phyloP scores from a whole-genome alignment of 176 grass and related monocot species.

The Ensete ventricosum region DNA sequence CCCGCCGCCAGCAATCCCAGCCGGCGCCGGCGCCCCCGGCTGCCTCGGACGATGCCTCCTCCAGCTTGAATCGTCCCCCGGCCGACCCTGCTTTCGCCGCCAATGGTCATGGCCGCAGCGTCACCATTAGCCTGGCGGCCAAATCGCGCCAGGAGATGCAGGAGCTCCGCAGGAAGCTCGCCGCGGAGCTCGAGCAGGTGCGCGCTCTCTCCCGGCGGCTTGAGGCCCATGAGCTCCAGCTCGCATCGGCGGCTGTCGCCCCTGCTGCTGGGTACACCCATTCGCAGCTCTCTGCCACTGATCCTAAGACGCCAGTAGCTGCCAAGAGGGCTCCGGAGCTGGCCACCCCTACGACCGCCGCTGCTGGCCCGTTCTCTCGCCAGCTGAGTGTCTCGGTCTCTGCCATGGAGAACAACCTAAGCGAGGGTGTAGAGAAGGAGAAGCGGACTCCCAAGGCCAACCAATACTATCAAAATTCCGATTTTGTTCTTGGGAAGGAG shows the following conservation, averaged over 20 bases:
- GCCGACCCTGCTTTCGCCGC: not conserved
- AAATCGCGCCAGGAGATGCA: slow-evolving; percentile 40
- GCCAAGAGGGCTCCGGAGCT: slow-evolving; percentile 7
- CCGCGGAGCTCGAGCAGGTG: slow-evolving; percentile 62
- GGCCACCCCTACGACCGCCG: slow-evolving; percentile 7
- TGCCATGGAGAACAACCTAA: slow-evolving; percentile 21
- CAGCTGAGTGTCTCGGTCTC: slow-evolving; percentile 40
- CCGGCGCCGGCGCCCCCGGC: slow-evolving; percentile 2
- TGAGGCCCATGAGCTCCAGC: slow-evolving; percentile 19
- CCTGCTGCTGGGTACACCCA: slow-evolving; percentile 29
- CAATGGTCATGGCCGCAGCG: slow-evolving; percentile 33
- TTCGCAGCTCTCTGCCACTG: slow-evolving; percentile 41
- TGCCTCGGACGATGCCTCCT: slow-evolving; percentile 25
- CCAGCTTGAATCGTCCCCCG: slow-evolving; percentile 23
- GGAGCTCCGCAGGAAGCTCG: slow-evolving; percentile 51
- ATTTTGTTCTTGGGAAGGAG: slow-evolving; percentile 87
- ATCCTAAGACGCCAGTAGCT: slow-evolving; percentile 19
- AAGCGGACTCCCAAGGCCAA: slow-evolving; percentile 80
- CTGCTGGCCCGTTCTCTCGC: slow-evolving; percentile 14
- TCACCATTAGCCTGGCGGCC: slow-evolving; percentile 25
- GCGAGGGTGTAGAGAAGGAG: slow-evolving; percentile 68
- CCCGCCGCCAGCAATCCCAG: not conserved
- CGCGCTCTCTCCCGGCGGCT: slow-evolving; percentile 51
- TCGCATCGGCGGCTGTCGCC: slow-evolving; percentile 24
- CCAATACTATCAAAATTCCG: slow-evolving; percentile 59